These are phyloP conservation scores for Salix arbutifolia DNA, from an alignment of 345 rosid genomes.

Conservation along the genomic window DNA sequence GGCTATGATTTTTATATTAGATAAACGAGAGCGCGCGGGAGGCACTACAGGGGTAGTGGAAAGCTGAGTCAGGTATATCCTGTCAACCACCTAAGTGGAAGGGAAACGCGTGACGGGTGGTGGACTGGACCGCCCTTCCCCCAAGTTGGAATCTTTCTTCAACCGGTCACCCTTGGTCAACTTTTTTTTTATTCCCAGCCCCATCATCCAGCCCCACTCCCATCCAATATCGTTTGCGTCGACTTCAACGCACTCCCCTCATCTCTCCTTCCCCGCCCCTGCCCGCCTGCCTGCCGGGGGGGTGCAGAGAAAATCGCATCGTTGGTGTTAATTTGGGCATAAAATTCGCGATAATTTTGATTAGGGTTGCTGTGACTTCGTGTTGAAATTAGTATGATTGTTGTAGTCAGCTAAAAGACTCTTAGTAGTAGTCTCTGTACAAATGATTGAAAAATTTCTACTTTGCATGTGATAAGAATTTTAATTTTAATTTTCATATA, in stretches of 20 bases:
- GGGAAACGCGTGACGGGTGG: conserved; percentile 17
- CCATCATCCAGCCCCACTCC: conserved; percentile 6
- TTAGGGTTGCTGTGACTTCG: not conserved
- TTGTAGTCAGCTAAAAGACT: not conserved
- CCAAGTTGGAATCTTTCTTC: not conserved
- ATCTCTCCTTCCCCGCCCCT: not conserved
- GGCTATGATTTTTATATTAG: not conserved
- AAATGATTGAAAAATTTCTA: too few relatives aligned
- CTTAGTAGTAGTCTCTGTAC: too few relatives aligned
- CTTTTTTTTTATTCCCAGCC: not conserved
- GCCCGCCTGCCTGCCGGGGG: not conserved
- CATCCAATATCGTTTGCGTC: not conserved
- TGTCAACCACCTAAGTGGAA: conserved; percentile 32
- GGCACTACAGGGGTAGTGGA: conserved; percentile 19
- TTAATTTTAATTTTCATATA: not conserved
- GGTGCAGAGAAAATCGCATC: not conserved
- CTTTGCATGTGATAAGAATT: not conserved
- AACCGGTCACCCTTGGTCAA: not conserved
- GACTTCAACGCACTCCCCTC: not conserved
- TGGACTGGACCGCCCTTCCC: not conserved
- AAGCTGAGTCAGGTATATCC: conserved; percentile 31
- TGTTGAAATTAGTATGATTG: not conserved
- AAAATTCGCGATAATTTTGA: not conserved
- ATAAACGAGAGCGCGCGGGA: conserved; percentile 9
- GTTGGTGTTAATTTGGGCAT: not conserved